Conservation (phyloP, 169 alveolate genomes). For the Eimeria falciformis region DNA sequence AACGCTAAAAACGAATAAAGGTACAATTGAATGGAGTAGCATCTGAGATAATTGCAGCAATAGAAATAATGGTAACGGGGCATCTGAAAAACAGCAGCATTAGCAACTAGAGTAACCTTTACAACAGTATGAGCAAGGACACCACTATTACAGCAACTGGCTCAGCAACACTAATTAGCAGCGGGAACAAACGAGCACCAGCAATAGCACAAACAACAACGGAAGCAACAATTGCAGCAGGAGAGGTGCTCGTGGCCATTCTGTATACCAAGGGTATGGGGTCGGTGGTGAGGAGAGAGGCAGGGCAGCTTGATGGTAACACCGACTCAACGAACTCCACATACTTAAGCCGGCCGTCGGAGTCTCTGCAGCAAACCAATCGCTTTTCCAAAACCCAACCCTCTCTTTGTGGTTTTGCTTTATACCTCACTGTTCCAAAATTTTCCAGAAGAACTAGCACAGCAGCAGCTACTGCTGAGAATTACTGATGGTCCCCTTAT, state of each 20-base stretch:
- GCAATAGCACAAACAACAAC: neutral
- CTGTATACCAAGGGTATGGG: conserved; percentile 25
- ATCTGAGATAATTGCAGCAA: too few species aligned
- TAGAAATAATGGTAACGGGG: too few species aligned
- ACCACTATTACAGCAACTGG: too few species aligned
- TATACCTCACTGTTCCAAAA: too few species aligned
- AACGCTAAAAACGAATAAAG: too few species aligned
- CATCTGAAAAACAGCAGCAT: neutral
- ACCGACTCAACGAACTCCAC: conserved; percentile 77
- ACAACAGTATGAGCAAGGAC: neutral
- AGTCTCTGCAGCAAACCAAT: conserved; percentile 59
- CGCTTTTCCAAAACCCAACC: too few species aligned
- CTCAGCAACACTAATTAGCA: neutral
- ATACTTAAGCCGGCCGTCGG: conserved; percentile 75
- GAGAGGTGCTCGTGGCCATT: neutral
- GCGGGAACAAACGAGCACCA: neutral
- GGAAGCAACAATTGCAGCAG: neutral
- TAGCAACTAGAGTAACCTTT: neutral
- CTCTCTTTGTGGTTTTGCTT: too few species aligned
- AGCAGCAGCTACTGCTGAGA: too few species aligned
- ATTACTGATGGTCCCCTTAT: too few species aligned
- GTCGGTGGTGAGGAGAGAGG: conserved; percentile 2
- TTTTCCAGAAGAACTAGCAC: too few species aligned
- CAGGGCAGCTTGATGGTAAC: conserved; percentile 60
- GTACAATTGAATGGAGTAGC: too few species aligned